phyloP scores from a whole-genome alignment of 2,329 filamentous ascomycete species.

The Colletotrichum graminicola region DNA sequence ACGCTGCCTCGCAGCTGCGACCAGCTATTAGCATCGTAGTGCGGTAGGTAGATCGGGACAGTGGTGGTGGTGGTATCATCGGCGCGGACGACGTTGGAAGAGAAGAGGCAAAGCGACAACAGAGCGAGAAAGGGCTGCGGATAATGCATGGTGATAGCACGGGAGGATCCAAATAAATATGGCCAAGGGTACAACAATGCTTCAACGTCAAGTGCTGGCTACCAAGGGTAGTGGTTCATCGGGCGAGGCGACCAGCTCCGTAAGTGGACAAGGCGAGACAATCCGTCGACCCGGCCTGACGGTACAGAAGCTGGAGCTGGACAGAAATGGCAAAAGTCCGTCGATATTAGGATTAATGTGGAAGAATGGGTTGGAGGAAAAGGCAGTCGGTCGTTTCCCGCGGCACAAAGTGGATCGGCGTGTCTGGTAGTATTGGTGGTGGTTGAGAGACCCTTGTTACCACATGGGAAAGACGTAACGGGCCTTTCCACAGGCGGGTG shows the following conservation, averaged over 20 bases:
- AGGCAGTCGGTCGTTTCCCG: not conserved
- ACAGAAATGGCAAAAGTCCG: constrained; percentile 3
- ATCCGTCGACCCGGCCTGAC: constrained; percentile 28
- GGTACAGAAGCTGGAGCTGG: constrained; percentile 19
- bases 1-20: constrained; percentile 60
- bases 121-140: constrained; percentile 45
- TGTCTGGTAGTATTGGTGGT: not conserved
- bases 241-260: constrained; percentile 8
- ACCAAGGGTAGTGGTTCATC: constrained; percentile 22
- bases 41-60: constrained; percentile 60
- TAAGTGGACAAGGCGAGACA: constrained; percentile 7
- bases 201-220: constrained; percentile 15
- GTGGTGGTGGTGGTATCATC: constrained; percentile 52
- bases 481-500: not conserved
- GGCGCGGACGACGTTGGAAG: constrained; percentile 27
- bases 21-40: constrained; percentile 58
- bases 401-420: constrained; percentile 33
- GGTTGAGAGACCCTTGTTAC: constrained; percentile 11
- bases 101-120: constrained; percentile 45
- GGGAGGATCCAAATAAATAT: not conserved
- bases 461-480: constrained; percentile 6
- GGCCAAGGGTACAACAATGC: not conserved
- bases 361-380: constrained; percentile 12
- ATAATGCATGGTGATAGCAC: constrained; percentile 33
- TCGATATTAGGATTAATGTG: constrained; percentile 10